A percentile compares a stretch with the other conserved stretches of the same genome.
Conservation (phyloP, 73 alveolate species). For the Paramecium tetraurelia region DNA sequence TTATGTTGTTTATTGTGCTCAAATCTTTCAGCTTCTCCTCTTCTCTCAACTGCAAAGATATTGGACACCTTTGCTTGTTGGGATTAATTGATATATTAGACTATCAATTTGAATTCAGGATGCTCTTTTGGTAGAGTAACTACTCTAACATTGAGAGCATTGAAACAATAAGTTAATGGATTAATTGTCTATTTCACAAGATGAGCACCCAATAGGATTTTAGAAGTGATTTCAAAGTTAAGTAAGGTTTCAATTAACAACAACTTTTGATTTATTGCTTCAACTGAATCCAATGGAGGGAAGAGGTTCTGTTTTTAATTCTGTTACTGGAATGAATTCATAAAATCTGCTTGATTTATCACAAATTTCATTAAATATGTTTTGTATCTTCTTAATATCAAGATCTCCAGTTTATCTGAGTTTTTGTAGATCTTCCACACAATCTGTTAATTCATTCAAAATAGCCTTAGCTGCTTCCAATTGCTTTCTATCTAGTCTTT, state of each 20-base stretch:
- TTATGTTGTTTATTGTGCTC: slow-evolving; percentile 69
- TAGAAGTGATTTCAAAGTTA: slow-evolving; percentile 88
- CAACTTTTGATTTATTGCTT: slow-evolving; percentile 63
- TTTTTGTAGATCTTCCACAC: slow-evolving; percentile 69
- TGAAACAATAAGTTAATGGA: slow-evolving; percentile 90
- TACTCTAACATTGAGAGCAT: slow-evolving; percentile 79
- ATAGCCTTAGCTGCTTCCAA: slow-evolving; percentile 72
- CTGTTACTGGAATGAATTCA: slow-evolving; percentile 86
- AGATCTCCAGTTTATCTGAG: slow-evolving; percentile 6
- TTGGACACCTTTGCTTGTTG: slow-evolving; percentile 81
- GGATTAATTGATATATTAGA: slow-evolving; percentile 72
- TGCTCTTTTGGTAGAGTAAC: slow-evolving; percentile 67
- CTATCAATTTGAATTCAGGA: slow-evolving; percentile 79
- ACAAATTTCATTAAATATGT: slow-evolving; percentile 79
- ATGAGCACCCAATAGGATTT: slow-evolving; percentile 89
- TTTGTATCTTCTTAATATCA: slow-evolving; percentile 66
- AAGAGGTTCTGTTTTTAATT: slow-evolving; percentile 78
- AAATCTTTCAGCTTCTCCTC: slow-evolving; percentile 80
- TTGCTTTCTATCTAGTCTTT: slow-evolving; percentile 7
- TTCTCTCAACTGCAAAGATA: slow-evolving; percentile 79
- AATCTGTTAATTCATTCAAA: slow-evolving; percentile 68
- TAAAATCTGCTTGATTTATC: slow-evolving; percentile 83
- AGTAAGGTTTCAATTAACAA: slow-evolving; percentile 78
- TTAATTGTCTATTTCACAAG: slow-evolving; percentile 59
- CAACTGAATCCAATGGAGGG: slow-evolving; percentile 79